Conservation (phyloP, 202 grass and related monocot genomes). For the Miscanthus sacchariflorus region DNA sequence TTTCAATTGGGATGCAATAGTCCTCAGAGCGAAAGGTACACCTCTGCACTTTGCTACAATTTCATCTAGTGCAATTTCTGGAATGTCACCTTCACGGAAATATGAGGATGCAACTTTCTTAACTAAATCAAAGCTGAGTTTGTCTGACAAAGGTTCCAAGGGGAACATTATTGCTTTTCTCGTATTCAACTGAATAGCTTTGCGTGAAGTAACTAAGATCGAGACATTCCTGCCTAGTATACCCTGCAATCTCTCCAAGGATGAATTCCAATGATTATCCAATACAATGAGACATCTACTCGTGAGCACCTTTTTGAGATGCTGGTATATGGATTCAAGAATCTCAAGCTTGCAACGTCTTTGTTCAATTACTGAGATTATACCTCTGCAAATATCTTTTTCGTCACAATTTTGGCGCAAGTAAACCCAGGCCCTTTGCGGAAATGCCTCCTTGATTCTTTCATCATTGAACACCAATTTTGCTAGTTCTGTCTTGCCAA, state of each 20-base stretch:
- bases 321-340: background rate
- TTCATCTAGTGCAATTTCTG: background rate
- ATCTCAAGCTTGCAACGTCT: background rate
- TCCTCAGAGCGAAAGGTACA: conserved; percentile 24
- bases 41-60: conserved; percentile 7
- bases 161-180: background rate
- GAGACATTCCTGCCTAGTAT: conserved; percentile 21
- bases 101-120: conserved; percentile 16
- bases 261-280: background rate
- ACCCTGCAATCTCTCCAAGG: background rate
- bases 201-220: conserved; percentile 27
- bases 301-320: background rate
- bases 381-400: background rate
- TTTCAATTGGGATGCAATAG: background rate
- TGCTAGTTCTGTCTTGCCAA: conserved; percentile 24
- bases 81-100: background rate
- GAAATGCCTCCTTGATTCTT: background rate
- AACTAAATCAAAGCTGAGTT: conserved; percentile 5
- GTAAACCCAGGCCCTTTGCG: conserved; percentile 10
- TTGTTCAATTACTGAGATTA: background rate
- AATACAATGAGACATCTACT: conserved; percentile 27
- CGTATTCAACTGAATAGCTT: background rate
- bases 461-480: conserved; percentile 13
- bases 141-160: conserved; percentile 16
- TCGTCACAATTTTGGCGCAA: background rate